A percentile compares a stretch with the other conserved stretches of the same genome.
Evolutionary conservation across 2,329 filamentous ascomycete genomes (phyloP).

Genomic region (Diplodia corticola): DNA sequence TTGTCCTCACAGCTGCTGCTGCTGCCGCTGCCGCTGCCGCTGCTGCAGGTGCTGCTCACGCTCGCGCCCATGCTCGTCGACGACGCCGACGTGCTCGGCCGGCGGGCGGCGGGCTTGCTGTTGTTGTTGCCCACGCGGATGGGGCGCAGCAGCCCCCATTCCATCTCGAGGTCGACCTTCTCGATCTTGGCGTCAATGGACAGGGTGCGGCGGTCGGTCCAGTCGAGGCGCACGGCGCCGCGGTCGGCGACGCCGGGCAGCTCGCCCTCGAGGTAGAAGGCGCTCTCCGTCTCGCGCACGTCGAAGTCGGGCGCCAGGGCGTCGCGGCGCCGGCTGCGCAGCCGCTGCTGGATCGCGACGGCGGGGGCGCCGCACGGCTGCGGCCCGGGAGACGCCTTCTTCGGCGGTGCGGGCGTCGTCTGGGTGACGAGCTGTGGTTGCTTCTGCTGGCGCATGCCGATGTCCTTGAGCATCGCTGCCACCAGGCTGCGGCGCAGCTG

Average conservation of each 20-base stretch:
- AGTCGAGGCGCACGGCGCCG: constrained; percentile 17
- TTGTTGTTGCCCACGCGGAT: constrained; percentile 25
- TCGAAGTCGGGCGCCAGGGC: constrained; percentile 25
- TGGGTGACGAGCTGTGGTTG: background rate
- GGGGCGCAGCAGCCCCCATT: constrained; percentile 22
- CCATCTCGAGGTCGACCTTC: constrained; percentile 20
- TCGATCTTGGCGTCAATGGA: constrained; percentile 19
- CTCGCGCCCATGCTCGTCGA: background rate
- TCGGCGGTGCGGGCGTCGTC: background rate
- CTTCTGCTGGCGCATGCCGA: background rate
- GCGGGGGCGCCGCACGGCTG: constrained; percentile 6
- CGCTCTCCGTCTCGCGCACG: constrained; percentile 17
- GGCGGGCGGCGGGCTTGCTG: constrained; percentile 29
- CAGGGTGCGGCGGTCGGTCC: constrained; percentile 22
- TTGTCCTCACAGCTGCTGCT: constrained; percentile 27
- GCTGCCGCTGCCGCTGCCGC: background rate
- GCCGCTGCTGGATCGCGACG: constrained; percentile 12
- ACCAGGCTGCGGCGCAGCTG: background rate
- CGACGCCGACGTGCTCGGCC: constrained; percentile 22
- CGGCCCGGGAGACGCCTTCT: background rate
- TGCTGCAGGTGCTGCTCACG: constrained; percentile 26
- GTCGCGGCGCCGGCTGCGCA: constrained; percentile 23
- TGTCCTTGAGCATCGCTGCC: constrained; percentile 11
- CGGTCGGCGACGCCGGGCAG: constrained; percentile 12
- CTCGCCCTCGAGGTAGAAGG: constrained; percentile 23